A percentile compares a stretch with the other conserved stretches of the same genome.
Evolutionary conservation across 1,284 basidiomycete species (phyloP).

Genomic region (Boletus albobrunnescens): DNA sequence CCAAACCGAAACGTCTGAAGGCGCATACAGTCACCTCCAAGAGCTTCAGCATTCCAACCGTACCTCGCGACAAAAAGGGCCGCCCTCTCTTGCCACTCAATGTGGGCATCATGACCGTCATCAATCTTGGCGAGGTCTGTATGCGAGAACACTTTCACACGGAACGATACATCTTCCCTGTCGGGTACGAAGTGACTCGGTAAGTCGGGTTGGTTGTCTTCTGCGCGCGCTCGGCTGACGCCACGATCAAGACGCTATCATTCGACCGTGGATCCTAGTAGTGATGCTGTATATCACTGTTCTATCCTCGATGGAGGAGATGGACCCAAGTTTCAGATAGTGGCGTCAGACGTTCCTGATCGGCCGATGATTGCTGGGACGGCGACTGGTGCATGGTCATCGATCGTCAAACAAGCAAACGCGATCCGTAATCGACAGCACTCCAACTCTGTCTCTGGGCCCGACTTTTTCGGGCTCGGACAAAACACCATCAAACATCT

Average conservation of each 20-base stretch:
- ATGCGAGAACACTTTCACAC: constrained; percentile 80
- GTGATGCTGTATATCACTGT: constrained; percentile 71
- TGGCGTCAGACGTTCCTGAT: constrained; percentile 62
- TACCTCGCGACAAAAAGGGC: constrained; percentile 65
- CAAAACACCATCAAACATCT: constrained; percentile 83
- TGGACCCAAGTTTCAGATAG: constrained; percentile 77
- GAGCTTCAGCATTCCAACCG: constrained; percentile 67
- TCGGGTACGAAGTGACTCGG: constrained; percentile 79
- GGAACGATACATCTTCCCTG: constrained; percentile 79
- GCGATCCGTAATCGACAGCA: constrained; percentile 72
- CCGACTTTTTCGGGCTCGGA: constrained; percentile 78
- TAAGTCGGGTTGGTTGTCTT: constrained; percentile 29
- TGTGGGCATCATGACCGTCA: constrained; percentile 79
- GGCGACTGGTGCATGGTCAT: constrained; percentile 78
- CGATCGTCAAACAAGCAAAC: constrained; percentile 75
- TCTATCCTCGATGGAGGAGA: constrained; percentile 79
- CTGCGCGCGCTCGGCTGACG: constrained; percentile 11
- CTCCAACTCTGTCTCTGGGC: constrained; percentile 78
- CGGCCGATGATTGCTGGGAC: constrained; percentile 74
- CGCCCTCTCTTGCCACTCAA: constrained; percentile 68
- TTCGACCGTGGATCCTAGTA: constrained; percentile 62
- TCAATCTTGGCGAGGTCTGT: constrained; percentile 66
- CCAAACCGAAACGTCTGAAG: constrained; percentile 70
- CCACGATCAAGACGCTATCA: constrained; percentile 57
- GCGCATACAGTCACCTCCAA: constrained; percentile 74